Percentiles rank a stretch among this genome's conserved stretches.
Evolutionary conservation across 1,284 basidiomycete species (phyloP).

Genomic region (Cryptococcus floricola): DNA sequence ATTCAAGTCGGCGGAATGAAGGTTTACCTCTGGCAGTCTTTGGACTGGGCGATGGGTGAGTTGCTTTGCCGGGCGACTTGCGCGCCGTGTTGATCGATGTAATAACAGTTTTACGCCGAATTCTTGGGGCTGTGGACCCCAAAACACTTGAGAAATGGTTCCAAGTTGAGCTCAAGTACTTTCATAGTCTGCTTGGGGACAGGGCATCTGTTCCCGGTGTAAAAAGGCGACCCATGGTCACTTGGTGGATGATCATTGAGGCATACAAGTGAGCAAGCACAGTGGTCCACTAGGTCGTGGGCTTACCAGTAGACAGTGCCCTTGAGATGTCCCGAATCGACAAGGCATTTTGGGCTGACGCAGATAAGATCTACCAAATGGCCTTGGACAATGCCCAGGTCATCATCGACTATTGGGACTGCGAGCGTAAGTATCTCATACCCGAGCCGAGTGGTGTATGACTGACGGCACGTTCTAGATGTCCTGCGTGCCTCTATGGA

Average conservation of each 20-base stretch:
- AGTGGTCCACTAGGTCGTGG: no score
- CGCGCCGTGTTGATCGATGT: background rate
- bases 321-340: background rate
- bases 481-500: no score
- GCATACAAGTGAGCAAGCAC: constrained; percentile 16
- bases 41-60: constrained; percentile 23
- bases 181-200: background rate
- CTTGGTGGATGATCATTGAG: constrained; percentile 23
- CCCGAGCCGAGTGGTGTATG: no score
- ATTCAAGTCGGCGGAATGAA: constrained; percentile 6
- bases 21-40: constrained; percentile 25
- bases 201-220: background rate
- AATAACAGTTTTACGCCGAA: background rate
- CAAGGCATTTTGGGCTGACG: background rate
- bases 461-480: no score
- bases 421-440: background rate
- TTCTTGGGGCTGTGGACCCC: background rate
- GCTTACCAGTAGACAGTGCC: background rate
- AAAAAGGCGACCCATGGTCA: constrained; percentile 6
- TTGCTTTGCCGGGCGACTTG: background rate
- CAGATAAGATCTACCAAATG: background rate
- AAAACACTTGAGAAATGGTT: background rate
- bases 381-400: background rate
- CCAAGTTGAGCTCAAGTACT: background rate
- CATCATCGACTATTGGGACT: background rate